Conservation (phyloP, 805 yeast genomes). For the Candida odintsovae region DNA sequence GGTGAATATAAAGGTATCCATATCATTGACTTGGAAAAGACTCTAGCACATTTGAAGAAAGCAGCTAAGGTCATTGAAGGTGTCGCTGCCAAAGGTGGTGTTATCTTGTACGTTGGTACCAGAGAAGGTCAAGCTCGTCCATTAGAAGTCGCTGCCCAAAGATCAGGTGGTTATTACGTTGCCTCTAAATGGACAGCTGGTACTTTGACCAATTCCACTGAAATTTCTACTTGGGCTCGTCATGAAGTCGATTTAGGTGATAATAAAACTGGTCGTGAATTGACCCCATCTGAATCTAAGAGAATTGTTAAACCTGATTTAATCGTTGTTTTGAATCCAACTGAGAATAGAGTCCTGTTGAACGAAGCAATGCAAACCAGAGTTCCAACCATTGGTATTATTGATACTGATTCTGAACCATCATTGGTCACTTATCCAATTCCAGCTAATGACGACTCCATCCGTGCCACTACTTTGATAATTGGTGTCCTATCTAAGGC, state of each 20-base stretch:
- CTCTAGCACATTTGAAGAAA: constrained; percentile 65
- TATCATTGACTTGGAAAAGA: constrained; percentile 84
- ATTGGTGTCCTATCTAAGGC: constrained; percentile 81
- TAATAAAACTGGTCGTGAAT: constrained; percentile 52
- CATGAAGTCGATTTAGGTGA: constrained; percentile 76
- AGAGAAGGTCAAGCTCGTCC: constrained; percentile 69
- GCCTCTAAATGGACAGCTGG: constrained; percentile 92
- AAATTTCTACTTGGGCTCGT: constrained; percentile 57
- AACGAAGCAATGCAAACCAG: constrained; percentile 76
- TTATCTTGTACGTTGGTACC: constrained; percentile 80
- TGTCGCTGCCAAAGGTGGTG: constrained; percentile 78
- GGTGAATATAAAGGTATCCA: constrained; percentile 91
- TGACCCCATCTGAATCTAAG: constrained; percentile 43
- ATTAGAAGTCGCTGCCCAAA: constrained; percentile 71
- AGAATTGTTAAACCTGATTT: constrained; percentile 80
- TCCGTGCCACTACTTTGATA: constrained; percentile 73
- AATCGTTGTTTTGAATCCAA: constrained; percentile 80
- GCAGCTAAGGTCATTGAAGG: constrained; percentile 85
- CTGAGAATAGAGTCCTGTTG: constrained; percentile 74
- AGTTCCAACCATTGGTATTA: constrained; percentile 88
- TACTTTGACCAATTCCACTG: constrained; percentile 78
- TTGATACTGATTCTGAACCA: constrained; percentile 93
- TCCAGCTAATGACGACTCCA: constrained; percentile 93
- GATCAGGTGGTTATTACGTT: constrained; percentile 77
- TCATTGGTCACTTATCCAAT: constrained; percentile 86